Conservation (phyloP, 148 eudicot genomes). For the Salicornia ramosissima region DNA sequence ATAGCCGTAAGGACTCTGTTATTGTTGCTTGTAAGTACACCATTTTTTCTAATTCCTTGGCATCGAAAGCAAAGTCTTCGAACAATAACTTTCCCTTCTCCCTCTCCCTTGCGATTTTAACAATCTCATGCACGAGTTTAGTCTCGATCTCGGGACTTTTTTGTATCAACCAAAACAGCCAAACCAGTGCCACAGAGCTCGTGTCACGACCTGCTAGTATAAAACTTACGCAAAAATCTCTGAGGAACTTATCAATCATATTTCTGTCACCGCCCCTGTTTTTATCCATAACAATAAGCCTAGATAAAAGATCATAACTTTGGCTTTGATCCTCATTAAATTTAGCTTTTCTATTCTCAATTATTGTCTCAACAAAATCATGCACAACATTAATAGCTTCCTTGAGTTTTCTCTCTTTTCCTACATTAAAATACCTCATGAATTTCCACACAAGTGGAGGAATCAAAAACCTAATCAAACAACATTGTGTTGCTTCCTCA, state of each 20-base stretch:
- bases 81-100: conserved; percentile 3
- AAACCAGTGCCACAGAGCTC: conserved; percentile 45
- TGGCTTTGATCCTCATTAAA: conserved; percentile 24
- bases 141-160: conserved; percentile 35
- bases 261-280: too few species aligned
- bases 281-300: conserved; percentile 35
- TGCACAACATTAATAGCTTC: conserved; percentile 41
- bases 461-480: conserved; percentile 41
- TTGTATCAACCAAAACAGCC: conserved; percentile 53
- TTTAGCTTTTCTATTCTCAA: conserved; percentile 43
- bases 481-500: conserved; percentile 51
- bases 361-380: conserved; percentile 47
- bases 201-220: conserved; percentile 62
- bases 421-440: conserved; percentile 30
- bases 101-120: too few species aligned
- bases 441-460: conserved; percentile 49
- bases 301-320: conserved; percentile 52
- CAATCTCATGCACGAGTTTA: conserved; percentile 33
- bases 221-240: conserved; percentile 51
- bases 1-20: conserved; percentile 44
- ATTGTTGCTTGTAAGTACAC: conserved; percentile 50
- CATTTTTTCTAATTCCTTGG: conserved; percentile 43
- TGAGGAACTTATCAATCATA: conserved; percentile 30
- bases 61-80: conserved; percentile 23
- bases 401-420: conserved; percentile 39